Evolutionary conservation across 768 basidiomycete species (phyloP).

Genomic region (Mycena sanguinolenta): DNA sequence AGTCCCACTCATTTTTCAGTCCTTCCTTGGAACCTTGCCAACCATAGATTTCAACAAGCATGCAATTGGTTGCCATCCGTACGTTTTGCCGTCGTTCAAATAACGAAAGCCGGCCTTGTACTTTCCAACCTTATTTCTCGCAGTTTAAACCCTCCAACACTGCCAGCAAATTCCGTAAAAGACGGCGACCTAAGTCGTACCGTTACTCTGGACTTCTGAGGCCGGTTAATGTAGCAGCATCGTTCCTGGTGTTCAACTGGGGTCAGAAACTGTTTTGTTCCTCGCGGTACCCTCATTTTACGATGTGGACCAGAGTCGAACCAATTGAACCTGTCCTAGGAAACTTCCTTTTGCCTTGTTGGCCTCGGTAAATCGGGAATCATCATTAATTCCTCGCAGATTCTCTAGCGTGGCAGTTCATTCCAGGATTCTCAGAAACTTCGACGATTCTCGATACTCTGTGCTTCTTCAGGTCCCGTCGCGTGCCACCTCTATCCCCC

Average conservation of each 20-base stretch:
- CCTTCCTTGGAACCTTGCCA: too few relatives aligned
- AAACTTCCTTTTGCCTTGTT: not conserved
- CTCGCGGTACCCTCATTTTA: not conserved
- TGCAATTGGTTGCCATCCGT: too few relatives aligned
- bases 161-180: not conserved
- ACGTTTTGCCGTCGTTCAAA: too few relatives aligned
- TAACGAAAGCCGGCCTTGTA: too few relatives aligned
- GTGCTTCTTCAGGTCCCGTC: not conserved
- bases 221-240: not conserved
- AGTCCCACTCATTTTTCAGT: not conserved
- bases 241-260: not conserved
- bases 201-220: not conserved
- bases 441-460: not conserved
- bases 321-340: not conserved
- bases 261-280: not conserved
- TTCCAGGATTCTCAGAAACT: not conserved
- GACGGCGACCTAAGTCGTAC: not conserved
- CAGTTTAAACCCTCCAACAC: not conserved
- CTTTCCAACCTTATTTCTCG: not conserved
- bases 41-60: not conserved
- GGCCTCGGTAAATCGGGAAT: not conserved
- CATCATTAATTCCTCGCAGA: not conserved
- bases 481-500: not conserved
- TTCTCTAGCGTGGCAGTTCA: not conserved
- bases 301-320: not conserved